Base-by-base conservation (phyloP, 2,329 filamentous ascomycete species). In the Fusarium dlaminii region DNA sequence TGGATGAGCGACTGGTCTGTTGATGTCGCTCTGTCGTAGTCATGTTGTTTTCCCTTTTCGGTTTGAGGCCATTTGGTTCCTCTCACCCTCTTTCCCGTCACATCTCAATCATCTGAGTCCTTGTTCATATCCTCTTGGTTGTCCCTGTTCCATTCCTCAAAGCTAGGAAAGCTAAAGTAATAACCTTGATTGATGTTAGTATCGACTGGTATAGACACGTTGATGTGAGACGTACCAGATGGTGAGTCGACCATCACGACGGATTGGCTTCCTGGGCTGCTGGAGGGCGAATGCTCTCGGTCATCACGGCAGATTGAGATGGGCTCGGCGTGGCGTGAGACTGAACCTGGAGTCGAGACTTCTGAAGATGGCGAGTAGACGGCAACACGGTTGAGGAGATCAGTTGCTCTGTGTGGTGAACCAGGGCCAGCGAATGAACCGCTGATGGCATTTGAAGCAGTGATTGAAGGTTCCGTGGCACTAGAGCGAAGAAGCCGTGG, bases 141-240 rank as follows among this genome's bases (percentile, higher is more conserved):
- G 45, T 77, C 85, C 27, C 84, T 84, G 46, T 89, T 88, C 85
- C 91, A 93, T 68, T 90, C 87, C 77, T 94, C 92, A 81, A 93
- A 93, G 80, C 89, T 92, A 22, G 92, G 92, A 79, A 94, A 94
- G 84, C 91, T 93, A 79, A 92, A 91, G 82, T 94, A 94, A 70
- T 89, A 88, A 63, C 75, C 79, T 80, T 66, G 37, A 12, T n/a
- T 48, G 32, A 36, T 66, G 69, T 79, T 43, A 77, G 75, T 87
- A 77, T 83, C 82, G 57, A 81, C 81, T 83, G 63, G 20, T 29
- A 20, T 22, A 13, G n/a, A 40, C 15, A 39, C 12, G 34, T 22
- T 45, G 34, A 46, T 39, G 42, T 30, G 36, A 68, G 37, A 37
- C 66, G 43, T 72, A 79, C 79, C 79, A 56, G 78, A 78, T 43